phyloP scores from a whole-genome alignment of 2,329 filamentous ascomycete genomes.

The Madurella mycetomatis region DNA sequence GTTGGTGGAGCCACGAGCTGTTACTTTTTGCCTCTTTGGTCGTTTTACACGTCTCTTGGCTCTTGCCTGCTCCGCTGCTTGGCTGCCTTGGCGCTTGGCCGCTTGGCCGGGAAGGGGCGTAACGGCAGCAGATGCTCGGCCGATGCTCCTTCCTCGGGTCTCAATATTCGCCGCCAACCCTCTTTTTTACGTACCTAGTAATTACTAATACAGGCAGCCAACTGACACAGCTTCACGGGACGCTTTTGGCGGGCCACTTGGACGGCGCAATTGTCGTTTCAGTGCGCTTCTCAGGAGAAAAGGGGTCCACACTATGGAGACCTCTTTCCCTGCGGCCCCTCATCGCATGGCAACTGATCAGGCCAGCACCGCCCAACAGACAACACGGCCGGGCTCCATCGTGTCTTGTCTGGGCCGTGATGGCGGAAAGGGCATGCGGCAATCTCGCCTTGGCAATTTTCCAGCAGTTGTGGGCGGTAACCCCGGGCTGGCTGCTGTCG shows the following conservation, averaged over 20 bases:
- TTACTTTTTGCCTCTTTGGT: constrained; percentile 10
- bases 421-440: neutral
- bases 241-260: too few relatives aligned
- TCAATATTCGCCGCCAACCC: neutral
- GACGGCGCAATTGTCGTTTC: neutral
- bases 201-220: neutral
- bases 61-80: constrained; percentile 11
- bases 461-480: neutral
- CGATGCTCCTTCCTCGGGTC: neutral
- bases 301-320: neutral
- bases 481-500: neutral
- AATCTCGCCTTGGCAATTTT: neutral
- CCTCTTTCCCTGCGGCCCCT: neutral
- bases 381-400: neutral
- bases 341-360: neutral
- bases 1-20: constrained; percentile 5
- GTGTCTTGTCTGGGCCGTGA: neutral
- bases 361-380: neutral
- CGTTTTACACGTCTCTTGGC: constrained; percentile 12
- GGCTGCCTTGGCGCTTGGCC: neutral
- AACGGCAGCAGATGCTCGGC: neutral
- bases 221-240: too few relatives aligned
- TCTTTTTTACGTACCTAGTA: neutral
- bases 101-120: neutral
- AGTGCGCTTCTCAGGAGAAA: neutral